Percentiles rank a stretch among this genome's conserved stretches.
Conservation (phyloP, 1,284 basidiomycete species). For the Athelia sp. region DNA sequence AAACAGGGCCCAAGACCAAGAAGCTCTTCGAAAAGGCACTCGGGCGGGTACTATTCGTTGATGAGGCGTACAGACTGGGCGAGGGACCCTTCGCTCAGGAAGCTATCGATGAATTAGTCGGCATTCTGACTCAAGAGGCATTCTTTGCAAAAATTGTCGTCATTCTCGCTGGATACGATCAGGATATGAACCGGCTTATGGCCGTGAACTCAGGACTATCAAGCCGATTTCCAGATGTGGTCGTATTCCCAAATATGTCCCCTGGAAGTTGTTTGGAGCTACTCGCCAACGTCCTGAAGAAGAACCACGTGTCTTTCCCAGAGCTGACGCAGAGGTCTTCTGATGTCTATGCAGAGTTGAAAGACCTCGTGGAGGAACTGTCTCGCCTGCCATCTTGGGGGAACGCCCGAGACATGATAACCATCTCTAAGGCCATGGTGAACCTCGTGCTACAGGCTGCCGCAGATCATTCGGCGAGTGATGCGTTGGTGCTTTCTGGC, state of each 20-base stretch:
- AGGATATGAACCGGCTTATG: slow-evolving; percentile 58
- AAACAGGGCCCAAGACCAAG: slow-evolving; percentile 61
- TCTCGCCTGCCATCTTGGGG: slow-evolving; percentile 50
- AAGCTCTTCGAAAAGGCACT: slow-evolving; percentile 54
- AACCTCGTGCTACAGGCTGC: slow-evolving; percentile 20
- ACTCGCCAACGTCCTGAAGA: slow-evolving; percentile 39
- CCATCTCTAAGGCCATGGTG: slow-evolving; percentile 43
- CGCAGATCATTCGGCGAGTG: slow-evolving; percentile 7
- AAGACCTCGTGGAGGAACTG: slow-evolving; percentile 32
- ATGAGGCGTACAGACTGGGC: slow-evolving; percentile 57
- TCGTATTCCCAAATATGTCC: slow-evolving; percentile 48
- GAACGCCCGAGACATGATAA: slow-evolving; percentile 57
- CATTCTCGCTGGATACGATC: slow-evolving; percentile 63
- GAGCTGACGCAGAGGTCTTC: slow-evolving; percentile 32
- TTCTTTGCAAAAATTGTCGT: slow-evolving; percentile 57
- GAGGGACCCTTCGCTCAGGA: slow-evolving; percentile 61
- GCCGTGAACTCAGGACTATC: slow-evolving; percentile 55
- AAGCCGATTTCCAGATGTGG: slow-evolving; percentile 61
- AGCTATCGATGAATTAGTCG: slow-evolving; percentile 63
- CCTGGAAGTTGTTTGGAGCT: slow-evolving; percentile 46
- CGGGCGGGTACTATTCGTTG: slow-evolving; percentile 61
- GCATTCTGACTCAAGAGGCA: slow-evolving; percentile 49
- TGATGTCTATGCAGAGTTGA: slow-evolving; percentile 27
- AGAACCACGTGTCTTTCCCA: slow-evolving; percentile 31
- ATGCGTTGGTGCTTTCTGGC: slow-evolving; percentile 13